Evolutionary conservation across 805 yeast genomes (phyloP).

Genomic region (Ogataea nakhonphanomensis): DNA sequence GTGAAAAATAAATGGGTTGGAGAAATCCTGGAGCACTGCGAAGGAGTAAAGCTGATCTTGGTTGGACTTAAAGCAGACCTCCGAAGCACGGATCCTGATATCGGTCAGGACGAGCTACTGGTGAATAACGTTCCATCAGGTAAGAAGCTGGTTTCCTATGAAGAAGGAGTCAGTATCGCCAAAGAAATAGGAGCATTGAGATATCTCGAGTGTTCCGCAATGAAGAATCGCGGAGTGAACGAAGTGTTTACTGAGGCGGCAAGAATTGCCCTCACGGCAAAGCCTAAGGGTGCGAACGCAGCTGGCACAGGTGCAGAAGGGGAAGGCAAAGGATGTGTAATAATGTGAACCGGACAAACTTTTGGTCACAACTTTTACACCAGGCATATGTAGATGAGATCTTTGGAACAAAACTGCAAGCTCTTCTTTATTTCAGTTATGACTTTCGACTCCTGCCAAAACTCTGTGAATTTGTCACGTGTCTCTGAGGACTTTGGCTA

Average conservation of each 20-base stretch:
- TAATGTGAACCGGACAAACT: slow-evolving; percentile 19
- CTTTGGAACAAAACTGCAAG: not conserved
- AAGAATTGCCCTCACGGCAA: slow-evolving; percentile 89
- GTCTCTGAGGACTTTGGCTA: slow-evolving; percentile 5
- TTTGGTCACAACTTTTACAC: no score
- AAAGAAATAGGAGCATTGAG: slow-evolving; percentile 90
- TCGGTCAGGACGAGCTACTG: slow-evolving; percentile 26
- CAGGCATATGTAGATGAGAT: no score
- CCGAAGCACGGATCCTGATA: slow-evolving; percentile 55
- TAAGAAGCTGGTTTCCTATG: slow-evolving; percentile 71
- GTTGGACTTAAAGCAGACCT: slow-evolving; percentile 95
- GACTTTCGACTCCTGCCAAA: slow-evolving; percentile 1
- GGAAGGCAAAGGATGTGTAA: slow-evolving; percentile 23
- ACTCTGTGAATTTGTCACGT: slow-evolving; percentile 1
- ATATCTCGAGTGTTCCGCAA: slow-evolving; percentile 95
- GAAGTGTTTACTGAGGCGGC: slow-evolving; percentile 99
- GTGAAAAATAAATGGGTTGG: slow-evolving; percentile 97
- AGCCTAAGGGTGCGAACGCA: slow-evolving; percentile 64
- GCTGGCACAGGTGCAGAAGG: slow-evolving; percentile 38
- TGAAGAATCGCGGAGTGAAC: slow-evolving; percentile 95
- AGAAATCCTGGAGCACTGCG: slow-evolving; percentile 95
- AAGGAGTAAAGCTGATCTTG: slow-evolving; percentile 87
- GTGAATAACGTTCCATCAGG: slow-evolving; percentile 21
- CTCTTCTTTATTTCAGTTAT: not conserved
- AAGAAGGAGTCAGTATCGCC: slow-evolving; percentile 92